phyloP scores from a whole-genome alignment of 805 yeast species.

The Priceomyces castillae region DNA sequence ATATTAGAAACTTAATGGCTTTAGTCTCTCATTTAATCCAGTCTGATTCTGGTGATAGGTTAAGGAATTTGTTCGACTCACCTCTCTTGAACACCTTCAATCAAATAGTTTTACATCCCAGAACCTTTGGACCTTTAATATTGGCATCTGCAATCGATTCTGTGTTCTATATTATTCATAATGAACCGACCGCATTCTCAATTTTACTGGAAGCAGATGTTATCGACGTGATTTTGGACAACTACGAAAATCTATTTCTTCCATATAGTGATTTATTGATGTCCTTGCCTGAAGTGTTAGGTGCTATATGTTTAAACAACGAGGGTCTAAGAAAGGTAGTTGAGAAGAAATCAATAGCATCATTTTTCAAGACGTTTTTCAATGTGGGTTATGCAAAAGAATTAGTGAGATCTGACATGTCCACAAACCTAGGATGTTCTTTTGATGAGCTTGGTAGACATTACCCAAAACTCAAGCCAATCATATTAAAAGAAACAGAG shows the following conservation, averaged over 20 bases:
- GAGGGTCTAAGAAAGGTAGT: constrained; percentile 65
- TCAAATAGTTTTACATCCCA: constrained; percentile 53
- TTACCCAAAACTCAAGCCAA: constrained; percentile 67
- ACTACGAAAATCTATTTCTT: constrained; percentile 54
- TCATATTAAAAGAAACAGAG: constrained; percentile 49
- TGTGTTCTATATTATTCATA: constrained; percentile 70
- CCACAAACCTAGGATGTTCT: constrained; percentile 58
- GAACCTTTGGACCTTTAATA: constrained; percentile 64
- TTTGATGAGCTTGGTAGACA: constrained; percentile 84
- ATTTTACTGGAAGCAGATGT: constrained; percentile 74
- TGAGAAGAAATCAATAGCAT: constrained; percentile 32
- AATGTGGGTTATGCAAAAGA: constrained; percentile 50
- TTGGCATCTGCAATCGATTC: constrained; percentile 61
- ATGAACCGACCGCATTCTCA: constrained; percentile 86
- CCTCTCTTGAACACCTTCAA: constrained; percentile 64
- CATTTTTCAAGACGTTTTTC: constrained; percentile 51
- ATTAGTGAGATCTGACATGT: constrained; percentile 47
- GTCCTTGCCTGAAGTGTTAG: constrained; percentile 70
- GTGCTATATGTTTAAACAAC: constrained; percentile 76
- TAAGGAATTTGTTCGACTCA: constrained; percentile 84
- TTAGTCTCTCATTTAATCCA: constrained; percentile 62
- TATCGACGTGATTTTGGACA: constrained; percentile 59
- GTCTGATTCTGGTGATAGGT: constrained; percentile 78
- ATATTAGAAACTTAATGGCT: constrained; percentile 50
- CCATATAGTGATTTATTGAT: constrained; percentile 58